Evolutionary conservation across 2,329 filamentous ascomycete species (phyloP).

Genomic region (Aspergillus fumigatus): DNA sequence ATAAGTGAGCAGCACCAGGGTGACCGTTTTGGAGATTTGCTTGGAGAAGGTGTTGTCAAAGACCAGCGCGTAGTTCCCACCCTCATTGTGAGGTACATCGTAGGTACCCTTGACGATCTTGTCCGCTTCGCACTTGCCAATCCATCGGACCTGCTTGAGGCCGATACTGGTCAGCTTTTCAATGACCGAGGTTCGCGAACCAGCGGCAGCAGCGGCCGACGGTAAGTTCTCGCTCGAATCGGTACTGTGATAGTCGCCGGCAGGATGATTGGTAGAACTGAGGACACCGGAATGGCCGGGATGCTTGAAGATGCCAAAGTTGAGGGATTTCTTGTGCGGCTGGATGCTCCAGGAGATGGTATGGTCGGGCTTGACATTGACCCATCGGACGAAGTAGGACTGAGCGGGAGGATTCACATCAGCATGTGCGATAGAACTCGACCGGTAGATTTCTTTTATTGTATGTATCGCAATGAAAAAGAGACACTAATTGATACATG

Average conservation of each 20-base stretch:
- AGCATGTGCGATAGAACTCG: constrained; percentile 10
- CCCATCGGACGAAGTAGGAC: constrained; percentile 98
- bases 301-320: constrained; percentile 97
- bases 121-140: constrained; percentile 93
- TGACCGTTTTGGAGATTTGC: constrained; percentile 87
- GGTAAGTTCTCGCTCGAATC: constrained; percentile 34
- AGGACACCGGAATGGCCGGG: constrained; percentile 64
- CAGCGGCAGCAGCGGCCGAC: constrained; percentile 17
- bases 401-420: constrained; percentile 38
- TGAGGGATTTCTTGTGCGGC: constrained; percentile 96
- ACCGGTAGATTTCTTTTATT: background rate
- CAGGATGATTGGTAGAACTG: constrained; percentile 37
- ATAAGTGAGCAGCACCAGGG: constrained; percentile 90
- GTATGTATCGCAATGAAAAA: background rate
- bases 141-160: constrained; percentile 66
- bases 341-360: constrained; percentile 98
- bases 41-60: constrained; percentile 99
- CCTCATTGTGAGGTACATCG: constrained; percentile 68
- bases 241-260: constrained; percentile 40
- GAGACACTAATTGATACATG: background rate
- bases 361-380: constrained; percentile 81
- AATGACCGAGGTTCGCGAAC: constrained; percentile 61
- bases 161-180: constrained; percentile 61
- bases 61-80: constrained; percentile 91
- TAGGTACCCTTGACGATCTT: constrained; percentile 88